Evolutionary conservation across 2,329 filamentous ascomycete species (phyloP).

Genomic region (Juglanconis sp.): DNA sequence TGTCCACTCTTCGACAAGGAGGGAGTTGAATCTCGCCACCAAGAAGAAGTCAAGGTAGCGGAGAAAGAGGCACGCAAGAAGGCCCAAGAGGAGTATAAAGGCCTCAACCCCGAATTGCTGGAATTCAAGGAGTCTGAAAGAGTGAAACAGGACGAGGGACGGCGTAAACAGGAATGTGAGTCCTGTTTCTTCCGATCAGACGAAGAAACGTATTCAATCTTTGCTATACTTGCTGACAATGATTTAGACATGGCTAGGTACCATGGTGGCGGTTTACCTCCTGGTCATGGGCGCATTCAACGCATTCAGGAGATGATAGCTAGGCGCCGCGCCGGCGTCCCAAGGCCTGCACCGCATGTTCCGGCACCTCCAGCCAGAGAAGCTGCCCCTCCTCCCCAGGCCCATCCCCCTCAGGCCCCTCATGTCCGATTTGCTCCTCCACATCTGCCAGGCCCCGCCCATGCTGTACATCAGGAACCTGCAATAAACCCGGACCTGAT

Average conservation of each 20-base stretch:
- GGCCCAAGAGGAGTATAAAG: slow-evolving; percentile 57
- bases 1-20: slow-evolving; percentile 67
- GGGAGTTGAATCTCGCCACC: slow-evolving; percentile 52
- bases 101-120: slow-evolving; percentile 54
- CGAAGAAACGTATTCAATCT: background rate
- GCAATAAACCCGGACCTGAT: background rate
- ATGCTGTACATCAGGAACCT: background rate
- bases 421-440: background rate
- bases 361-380: background rate
- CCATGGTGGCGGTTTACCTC: too few relatives aligned
- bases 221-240: background rate
- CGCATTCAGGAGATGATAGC: too few relatives aligned
- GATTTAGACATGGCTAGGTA: too few relatives aligned
- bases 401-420: background rate
- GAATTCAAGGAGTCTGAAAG: slow-evolving; percentile 56
- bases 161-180: slow-evolving; percentile 20
- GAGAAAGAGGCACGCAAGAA: slow-evolving; percentile 55
- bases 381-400: background rate
- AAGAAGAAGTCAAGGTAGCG: slow-evolving; percentile 60
- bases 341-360: too few relatives aligned
- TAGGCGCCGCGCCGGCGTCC: too few relatives aligned
- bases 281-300: too few relatives aligned
- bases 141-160: slow-evolving; percentile 42
- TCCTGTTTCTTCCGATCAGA: background rate
- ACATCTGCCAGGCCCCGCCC: background rate